phyloP scores from a whole-genome alignment of 148 eudicot species.

The Amaranthus cruentus region DNA sequence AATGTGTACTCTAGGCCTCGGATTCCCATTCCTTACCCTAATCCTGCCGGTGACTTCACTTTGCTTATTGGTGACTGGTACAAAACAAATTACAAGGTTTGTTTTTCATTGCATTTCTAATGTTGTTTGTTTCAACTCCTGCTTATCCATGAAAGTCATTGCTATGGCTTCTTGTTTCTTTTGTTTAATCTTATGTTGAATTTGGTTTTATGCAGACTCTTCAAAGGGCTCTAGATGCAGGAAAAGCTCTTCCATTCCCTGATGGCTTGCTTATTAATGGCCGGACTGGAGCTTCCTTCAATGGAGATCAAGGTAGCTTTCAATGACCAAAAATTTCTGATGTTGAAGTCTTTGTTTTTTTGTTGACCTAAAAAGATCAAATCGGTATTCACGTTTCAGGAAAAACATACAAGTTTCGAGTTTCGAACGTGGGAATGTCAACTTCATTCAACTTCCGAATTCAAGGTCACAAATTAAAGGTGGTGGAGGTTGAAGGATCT shows the following conservation, averaged over 20 bases:
- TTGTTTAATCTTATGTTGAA: background rate
- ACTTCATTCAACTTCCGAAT: conserved; percentile 82
- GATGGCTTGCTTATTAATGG: conserved; percentile 83
- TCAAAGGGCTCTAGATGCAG: conserved; percentile 58
- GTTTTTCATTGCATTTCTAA: background rate
- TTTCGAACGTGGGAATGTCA: conserved; percentile 77
- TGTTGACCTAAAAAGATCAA: background rate
- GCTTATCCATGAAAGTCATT: background rate
- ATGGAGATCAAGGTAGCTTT: conserved; percentile 68
- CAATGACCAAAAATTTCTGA: background rate
- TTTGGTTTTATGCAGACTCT: conserved; percentile 44
- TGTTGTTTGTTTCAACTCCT: background rate
- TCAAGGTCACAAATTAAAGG: conserved; percentile 73
- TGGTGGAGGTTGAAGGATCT: conserved; percentile 97
- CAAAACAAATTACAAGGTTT: conserved; percentile 68
- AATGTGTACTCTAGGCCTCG: conserved; percentile 76
- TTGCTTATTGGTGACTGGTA: conserved; percentile 88
- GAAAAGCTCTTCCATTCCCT: conserved; percentile 60
- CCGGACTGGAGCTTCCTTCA: conserved; percentile 46
- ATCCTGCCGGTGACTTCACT: conserved; percentile 70
- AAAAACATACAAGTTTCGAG: conserved; percentile 83
- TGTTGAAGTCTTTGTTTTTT: background rate
- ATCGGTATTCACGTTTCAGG: conserved; percentile 38
- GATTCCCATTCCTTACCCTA: conserved; percentile 72
- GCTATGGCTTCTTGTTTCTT: background rate